phyloP scores from a whole-genome alignment of 441 rosid species.

The Viola pubescens region DNA sequence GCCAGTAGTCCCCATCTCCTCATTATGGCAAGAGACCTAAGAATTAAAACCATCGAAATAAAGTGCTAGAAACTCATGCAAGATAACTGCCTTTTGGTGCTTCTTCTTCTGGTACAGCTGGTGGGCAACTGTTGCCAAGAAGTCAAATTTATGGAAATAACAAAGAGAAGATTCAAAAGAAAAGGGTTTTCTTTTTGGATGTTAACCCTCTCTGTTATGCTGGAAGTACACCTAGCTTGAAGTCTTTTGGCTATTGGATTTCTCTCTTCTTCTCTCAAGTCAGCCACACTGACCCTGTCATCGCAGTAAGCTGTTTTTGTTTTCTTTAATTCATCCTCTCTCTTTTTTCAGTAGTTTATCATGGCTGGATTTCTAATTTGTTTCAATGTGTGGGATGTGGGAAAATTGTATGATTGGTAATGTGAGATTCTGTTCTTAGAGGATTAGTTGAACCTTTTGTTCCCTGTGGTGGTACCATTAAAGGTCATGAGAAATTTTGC shows the following conservation, averaged over 20 bases:
- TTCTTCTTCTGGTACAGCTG: slow-evolving; percentile 16
- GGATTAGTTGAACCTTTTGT: too few relatives aligned
- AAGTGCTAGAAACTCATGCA: neutral
- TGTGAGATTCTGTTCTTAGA: too few relatives aligned
- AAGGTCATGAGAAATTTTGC: too few relatives aligned
- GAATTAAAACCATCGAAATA: slow-evolving; percentile 8
- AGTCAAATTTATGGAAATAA: slow-evolving; percentile 12
- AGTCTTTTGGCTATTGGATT: slow-evolving; percentile 62
- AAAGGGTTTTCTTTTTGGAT: slow-evolving; percentile 81
- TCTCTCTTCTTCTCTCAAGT: slow-evolving; percentile 79
- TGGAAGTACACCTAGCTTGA: slow-evolving; percentile 67
- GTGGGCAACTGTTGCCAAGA: slow-evolving; percentile 22
- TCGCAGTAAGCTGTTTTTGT: slow-evolving; percentile 47
- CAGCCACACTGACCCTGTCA: slow-evolving; percentile 67
- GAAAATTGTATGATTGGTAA: neutral
- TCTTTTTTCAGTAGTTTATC: neutral
- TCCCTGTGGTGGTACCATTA: too few relatives aligned
- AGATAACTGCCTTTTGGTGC: slow-evolving; percentile 5
- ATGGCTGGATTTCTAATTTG: neutral
- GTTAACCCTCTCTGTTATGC: slow-evolving; percentile 78
- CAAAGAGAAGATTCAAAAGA: slow-evolving; percentile 21
- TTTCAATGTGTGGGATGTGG: neutral
- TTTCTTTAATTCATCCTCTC: neutral
- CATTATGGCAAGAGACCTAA: slow-evolving; percentile 6
- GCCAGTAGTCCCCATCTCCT: slow-evolving; percentile 2